Evolutionary conservation across 768 basidiomycete genomes (phyloP), one percentile per base, ranked within the genome.

Genomic region (Lepiota subincarnata): DNA sequence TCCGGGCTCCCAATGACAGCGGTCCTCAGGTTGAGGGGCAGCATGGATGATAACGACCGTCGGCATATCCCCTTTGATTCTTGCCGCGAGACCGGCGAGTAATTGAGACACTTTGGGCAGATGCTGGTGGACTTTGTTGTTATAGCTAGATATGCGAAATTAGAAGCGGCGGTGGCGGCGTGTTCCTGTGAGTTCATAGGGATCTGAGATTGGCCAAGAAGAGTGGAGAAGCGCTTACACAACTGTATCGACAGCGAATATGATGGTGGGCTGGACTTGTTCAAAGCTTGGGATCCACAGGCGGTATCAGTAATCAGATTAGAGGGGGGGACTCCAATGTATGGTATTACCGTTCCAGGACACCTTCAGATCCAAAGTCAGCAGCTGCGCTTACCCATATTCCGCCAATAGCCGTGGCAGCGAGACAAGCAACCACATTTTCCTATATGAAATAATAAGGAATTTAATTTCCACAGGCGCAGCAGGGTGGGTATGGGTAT

Each of bases 341-440:
- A 40, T 42, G n/a, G 19, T 61, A 68, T 55, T 60, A 83, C 77
- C 90, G 77, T 68, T 92, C 88, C 39, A 86, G 70, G 1, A 89
- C 86, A 8, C 89, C 89, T 56, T 82, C 78, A 16, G 86, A 72
- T n/a, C 86, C 89, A 67, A 92, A 91, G 67, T 92, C 89, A 13
- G 88, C 82, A 14, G 89, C 87, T 12, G 87, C 87, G 61, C 82
- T 84, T 40, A 89, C 87, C 86, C 88, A 92, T 39, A 92, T 87
- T n/a, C 77, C 87, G 42, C 84, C 89, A 47, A 89, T 70, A 18
- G 87, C 86, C 36, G 83, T 71, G 14, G 85, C 75, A 6, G 86
- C 86, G 22, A 89, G 77, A 65, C 81, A 85, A 1, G 82, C 80
- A 14, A 74, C 82, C 5, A 86, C 78, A 59, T 82, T 86, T 70